A percentile compares a stretch with the other conserved stretches of the same genome.
phyloP scores from a whole-genome alignment of 2,329 filamentous ascomycete species.

The Colletotrichum euphorbiae region DNA sequence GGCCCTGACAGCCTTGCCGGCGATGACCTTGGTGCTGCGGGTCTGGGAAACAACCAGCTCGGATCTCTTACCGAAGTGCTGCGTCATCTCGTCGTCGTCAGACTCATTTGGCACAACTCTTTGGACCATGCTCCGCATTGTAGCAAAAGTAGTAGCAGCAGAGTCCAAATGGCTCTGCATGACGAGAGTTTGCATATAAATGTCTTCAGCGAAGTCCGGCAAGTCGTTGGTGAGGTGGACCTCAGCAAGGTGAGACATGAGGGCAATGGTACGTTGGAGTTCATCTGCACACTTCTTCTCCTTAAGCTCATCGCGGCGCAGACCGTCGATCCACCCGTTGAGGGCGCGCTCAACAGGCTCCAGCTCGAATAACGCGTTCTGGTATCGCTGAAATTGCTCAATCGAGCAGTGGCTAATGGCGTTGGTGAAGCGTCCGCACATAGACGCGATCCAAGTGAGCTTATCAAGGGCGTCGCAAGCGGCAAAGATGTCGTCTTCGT shows the following conservation, averaged over 20 bases:
- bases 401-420: conserved; percentile 83
- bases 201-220: conserved; percentile 80
- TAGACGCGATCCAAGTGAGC: conserved; percentile 83
- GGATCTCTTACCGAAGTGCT: conserved; percentile 76
- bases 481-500: conserved; percentile 82
- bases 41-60: conserved; percentile 80
- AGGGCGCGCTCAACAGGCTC: conserved; percentile 91
- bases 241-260: conserved; percentile 88
- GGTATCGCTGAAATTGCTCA: conserved; percentile 82
- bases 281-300: conserved; percentile 85
- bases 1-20: conserved; percentile 80
- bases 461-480: conserved; percentile 87
- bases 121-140: conserved; percentile 75
- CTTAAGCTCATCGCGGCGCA: conserved; percentile 87
- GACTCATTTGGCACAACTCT: conserved; percentile 64
- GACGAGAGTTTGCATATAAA: conserved; percentile 80
- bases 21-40: conserved; percentile 84
- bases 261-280: conserved; percentile 83
- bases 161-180: conserved; percentile 87
- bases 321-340: conserved; percentile 86
- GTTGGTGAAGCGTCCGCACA: conserved; percentile 86
- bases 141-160: conserved; percentile 74
- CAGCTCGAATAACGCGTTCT: conserved; percentile 85
- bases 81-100: conserved; percentile 75
- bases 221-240: conserved; percentile 79